These are phyloP conservation scores for Acidomyces sp. DNA, from an alignment of 495 filamentous ascomycete species.

Conservation along the genomic window DNA sequence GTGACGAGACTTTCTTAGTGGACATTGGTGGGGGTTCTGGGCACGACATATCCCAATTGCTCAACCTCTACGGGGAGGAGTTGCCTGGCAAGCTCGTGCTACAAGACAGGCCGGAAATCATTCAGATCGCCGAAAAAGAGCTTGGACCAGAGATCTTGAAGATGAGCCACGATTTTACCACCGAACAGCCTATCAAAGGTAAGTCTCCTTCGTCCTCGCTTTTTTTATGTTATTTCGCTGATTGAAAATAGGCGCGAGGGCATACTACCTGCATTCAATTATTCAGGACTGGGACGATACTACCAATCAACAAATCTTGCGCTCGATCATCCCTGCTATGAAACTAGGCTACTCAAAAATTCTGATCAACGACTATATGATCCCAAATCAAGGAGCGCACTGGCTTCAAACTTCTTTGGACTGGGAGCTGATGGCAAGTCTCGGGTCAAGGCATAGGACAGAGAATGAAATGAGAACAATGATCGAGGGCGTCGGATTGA, in stretches of 20 bases:
- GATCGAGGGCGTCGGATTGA: slow-evolving; percentile 31
- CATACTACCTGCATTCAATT: slow-evolving; percentile 25
- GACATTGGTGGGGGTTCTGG: slow-evolving; percentile 42
- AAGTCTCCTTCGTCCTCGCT: too few relatives aligned
- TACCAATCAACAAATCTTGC: slow-evolving; percentile 6
- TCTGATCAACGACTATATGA: slow-evolving; percentile 41
- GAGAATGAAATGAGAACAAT: slow-evolving; percentile 29
- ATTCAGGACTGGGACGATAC: slow-evolving; percentile 17
- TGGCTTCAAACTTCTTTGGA: slow-evolving; percentile 35
- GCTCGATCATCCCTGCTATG: slow-evolving; percentile 27
- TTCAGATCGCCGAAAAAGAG: slow-evolving; percentile 26
- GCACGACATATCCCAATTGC: slow-evolving; percentile 37
- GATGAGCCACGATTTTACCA: slow-evolving; percentile 38
- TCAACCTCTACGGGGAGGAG: slow-evolving; percentile 23
- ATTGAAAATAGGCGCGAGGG: slow-evolving; percentile 27
- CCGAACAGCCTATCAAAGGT: slow-evolving; percentile 37
- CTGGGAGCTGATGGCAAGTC: slow-evolving; percentile 33
- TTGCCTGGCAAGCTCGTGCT: slow-evolving; percentile 34
- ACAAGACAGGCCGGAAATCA: slow-evolving; percentile 35
- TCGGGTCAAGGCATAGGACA: slow-evolving; percentile 28
- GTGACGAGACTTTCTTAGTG: slow-evolving; percentile 36
- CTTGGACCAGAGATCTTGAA: not conserved
- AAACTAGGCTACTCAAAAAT: slow-evolving; percentile 36
- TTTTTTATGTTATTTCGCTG: too few relatives aligned
- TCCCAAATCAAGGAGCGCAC: slow-evolving; percentile 33